These are phyloP conservation scores for Abrus pulchellus DNA, from an alignment of 306 rosid genomes.

Conservation along the genomic window DNA sequence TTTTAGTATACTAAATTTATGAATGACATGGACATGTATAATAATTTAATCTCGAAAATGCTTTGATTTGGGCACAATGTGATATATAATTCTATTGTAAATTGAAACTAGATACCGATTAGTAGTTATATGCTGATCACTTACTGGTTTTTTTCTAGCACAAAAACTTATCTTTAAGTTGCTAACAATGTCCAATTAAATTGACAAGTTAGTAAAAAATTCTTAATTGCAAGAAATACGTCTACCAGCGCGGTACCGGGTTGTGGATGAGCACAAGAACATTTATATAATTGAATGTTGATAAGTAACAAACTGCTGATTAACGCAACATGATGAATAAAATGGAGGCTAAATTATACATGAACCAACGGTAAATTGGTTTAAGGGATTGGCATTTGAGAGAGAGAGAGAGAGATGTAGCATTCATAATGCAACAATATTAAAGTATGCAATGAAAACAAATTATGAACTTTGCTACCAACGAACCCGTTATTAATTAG, in stretches of 20 bases:
- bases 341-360: neutral
- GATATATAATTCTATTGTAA: neutral
- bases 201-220: neutral
- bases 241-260: too few relatives aligned
- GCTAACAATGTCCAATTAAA: neutral
- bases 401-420: neutral
- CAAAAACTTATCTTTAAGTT: neutral
- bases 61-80: neutral
- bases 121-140: neutral
- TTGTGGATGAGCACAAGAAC: neutral
- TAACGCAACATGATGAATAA: constrained; percentile 20
- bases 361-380: constrained; percentile 14
- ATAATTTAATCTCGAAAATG: neutral
- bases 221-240: too few relatives aligned
- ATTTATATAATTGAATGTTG: neutral
- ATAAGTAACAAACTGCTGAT: neutral
- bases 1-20: neutral
- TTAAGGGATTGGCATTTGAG: neutral
- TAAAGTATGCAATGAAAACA: constrained; percentile 22
- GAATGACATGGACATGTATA: neutral
- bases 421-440: neutral
- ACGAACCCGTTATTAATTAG: constrained; percentile 17
- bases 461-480: constrained; percentile 47
- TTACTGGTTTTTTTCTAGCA: neutral
- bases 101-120: constrained; percentile 1